Conservation (phyloP, 2,329 filamentous ascomycete genomes). For the Metarhizium anisopliae region DNA sequence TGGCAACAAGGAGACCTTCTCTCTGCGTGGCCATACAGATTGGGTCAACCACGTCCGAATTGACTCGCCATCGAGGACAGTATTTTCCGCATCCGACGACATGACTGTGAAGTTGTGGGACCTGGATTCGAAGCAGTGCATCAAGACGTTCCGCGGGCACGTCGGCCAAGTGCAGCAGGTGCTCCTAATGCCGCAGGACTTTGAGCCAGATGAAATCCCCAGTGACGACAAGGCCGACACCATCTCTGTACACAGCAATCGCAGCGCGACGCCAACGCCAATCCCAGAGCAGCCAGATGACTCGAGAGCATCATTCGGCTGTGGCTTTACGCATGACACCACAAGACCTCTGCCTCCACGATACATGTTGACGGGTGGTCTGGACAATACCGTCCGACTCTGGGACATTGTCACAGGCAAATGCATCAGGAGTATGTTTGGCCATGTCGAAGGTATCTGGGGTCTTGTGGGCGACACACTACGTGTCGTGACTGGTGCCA, state of each 20-base stretch:
- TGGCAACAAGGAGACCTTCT: slow-evolving; percentile 69
- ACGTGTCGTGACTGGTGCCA: slow-evolving; percentile 78
- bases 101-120: slow-evolving; percentile 90
- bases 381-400: slow-evolving; percentile 84
- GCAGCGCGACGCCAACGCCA: slow-evolving; percentile 31
- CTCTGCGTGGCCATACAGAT: slow-evolving; percentile 75
- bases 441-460: slow-evolving; percentile 95
- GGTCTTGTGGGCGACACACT: slow-evolving; percentile 81
- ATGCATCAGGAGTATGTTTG: slow-evolving; percentile 89
- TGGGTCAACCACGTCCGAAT: slow-evolving; percentile 97
- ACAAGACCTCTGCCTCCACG: slow-evolving; percentile 66
- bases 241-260: slow-evolving; percentile 38
- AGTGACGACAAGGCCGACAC: slow-evolving; percentile 45
- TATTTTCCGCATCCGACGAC: slow-evolving; percentile 92
- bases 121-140: slow-evolving; percentile 70
- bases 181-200: slow-evolving; percentile 73
- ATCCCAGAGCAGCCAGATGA: slow-evolving; percentile 27
- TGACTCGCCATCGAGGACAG: slow-evolving; percentile 70
- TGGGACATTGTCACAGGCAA: slow-evolving; percentile 81
- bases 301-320: slow-evolving; percentile 47
- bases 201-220: slow-evolving; percentile 68
- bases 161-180: slow-evolving; percentile 95
- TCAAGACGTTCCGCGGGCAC: slow-evolving; percentile 75
- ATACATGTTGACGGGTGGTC: slow-evolving; percentile 87
- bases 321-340: slow-evolving; percentile 50